phyloP scores from a whole-genome alignment of 768 basidiomycete species.

The Pleurotus tuoliensis region DNA sequence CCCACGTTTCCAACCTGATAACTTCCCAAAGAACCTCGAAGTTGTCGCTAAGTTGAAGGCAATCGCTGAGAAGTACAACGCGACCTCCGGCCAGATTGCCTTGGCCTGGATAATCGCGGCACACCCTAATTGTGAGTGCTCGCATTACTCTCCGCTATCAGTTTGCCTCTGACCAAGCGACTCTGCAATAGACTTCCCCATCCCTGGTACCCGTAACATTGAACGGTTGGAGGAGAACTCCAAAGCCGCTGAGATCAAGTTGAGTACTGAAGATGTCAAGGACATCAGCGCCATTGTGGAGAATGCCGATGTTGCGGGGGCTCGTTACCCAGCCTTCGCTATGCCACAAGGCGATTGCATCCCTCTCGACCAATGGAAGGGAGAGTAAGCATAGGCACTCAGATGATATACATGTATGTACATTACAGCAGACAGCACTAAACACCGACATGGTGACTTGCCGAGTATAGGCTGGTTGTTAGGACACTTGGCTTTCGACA shows the following conservation, averaged over 20 bases:
- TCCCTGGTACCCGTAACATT: slow-evolving; percentile 18
- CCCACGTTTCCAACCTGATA: slow-evolving; percentile 32
- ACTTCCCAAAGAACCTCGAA: slow-evolving; percentile 41
- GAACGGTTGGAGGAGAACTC: slow-evolving; percentile 21
- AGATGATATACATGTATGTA: too few relatives aligned
- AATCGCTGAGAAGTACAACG: slow-evolving; percentile 25
- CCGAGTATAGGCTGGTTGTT: too few relatives aligned
- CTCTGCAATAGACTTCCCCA: slow-evolving; percentile 18
- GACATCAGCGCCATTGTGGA: slow-evolving; percentile 18
- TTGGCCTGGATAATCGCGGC: slow-evolving; percentile 20
- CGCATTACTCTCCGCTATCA: not conserved
- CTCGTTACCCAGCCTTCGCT: slow-evolving; percentile 14
- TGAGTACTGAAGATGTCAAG: slow-evolving; percentile 16
- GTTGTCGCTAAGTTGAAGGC: slow-evolving; percentile 27
- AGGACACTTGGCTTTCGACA: too few relatives aligned
- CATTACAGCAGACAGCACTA: too few relatives aligned
- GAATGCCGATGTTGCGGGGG: slow-evolving; percentile 19
- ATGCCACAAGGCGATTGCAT: slow-evolving; percentile 18
- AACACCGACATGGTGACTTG: too few relatives aligned
- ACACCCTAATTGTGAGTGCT: slow-evolving; percentile 15
- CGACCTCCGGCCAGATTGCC: slow-evolving; percentile 27
- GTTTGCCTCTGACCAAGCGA: not conserved
- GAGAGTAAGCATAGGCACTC: not conserved
- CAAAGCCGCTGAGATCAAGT: slow-evolving; percentile 12
- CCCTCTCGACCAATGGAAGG: slow-evolving; percentile 14